phyloP scores from a whole-genome alignment of 257 asterid genomes.

The Handroanthus guayacan region DNA sequence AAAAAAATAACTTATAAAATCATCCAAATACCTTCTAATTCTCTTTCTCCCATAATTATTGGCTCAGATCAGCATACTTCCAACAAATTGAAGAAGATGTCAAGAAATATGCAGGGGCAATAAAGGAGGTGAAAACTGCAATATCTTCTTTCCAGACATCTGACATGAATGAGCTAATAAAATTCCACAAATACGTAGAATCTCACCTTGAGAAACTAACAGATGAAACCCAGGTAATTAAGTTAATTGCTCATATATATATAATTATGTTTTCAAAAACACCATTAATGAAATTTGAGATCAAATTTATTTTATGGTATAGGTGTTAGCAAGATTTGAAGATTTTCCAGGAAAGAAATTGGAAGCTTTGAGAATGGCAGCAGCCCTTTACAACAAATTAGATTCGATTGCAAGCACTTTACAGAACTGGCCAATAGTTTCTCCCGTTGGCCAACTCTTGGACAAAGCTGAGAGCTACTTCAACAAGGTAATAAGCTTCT shows the following conservation, averaged over 20 bases:
- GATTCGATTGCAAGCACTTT: slow-evolving; percentile 57
- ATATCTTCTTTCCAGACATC: slow-evolving; percentile 68
- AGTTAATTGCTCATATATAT: slow-evolving; percentile 24
- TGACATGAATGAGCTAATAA: slow-evolving; percentile 76
- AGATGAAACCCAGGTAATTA: slow-evolving; percentile 73
- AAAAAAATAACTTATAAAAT: too few relatives aligned
- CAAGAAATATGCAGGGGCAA: slow-evolving; percentile 51
- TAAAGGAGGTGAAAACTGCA: slow-evolving; percentile 59
- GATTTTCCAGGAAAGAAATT: slow-evolving; percentile 80
- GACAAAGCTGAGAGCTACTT: slow-evolving; percentile 78
- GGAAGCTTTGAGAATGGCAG: slow-evolving; percentile 88
- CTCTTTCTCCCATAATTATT: neutral
- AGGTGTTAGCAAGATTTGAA: slow-evolving; percentile 89
- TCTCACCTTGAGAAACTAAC: slow-evolving; percentile 81
- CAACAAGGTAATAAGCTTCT: slow-evolving; percentile 54
- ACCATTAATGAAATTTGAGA: neutral
- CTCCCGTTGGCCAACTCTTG: slow-evolving; percentile 63
- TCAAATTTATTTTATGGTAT: neutral
- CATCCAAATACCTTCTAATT: too few relatives aligned
- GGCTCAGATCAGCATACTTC: slow-evolving; percentile 82
- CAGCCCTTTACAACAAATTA: slow-evolving; percentile 67
- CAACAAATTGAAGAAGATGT: slow-evolving; percentile 90
- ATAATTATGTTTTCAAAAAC: neutral
- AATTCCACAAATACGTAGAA: slow-evolving; percentile 70
- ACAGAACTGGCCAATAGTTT: slow-evolving; percentile 58